These are phyloP conservation scores for Trichoderma breve DNA, from an alignment of 2,329 filamentous ascomycete genomes.

Conservation along the genomic window DNA sequence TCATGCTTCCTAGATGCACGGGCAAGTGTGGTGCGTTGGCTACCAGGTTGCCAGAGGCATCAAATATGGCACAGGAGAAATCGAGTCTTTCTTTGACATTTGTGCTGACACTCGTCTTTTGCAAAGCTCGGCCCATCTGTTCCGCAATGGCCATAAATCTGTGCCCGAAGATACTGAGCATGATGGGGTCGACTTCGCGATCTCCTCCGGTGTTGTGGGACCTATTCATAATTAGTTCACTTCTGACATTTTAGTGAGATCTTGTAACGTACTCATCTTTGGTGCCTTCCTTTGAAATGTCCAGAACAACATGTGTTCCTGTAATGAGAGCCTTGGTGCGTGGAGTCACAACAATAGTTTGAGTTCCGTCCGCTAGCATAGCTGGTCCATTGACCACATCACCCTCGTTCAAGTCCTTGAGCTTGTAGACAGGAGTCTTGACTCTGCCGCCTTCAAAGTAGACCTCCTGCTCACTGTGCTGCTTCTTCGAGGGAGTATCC, in stretches of 20 bases:
- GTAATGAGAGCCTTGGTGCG: slow-evolving; percentile 73
- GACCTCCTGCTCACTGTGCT: slow-evolving; percentile 65
- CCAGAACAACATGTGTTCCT: slow-evolving; percentile 85
- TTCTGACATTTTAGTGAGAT: background rate
- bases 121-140: slow-evolving; percentile 76
- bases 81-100: slow-evolving; percentile 82
- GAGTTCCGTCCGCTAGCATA: slow-evolving; percentile 81
- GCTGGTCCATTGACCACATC: slow-evolving; percentile 76
- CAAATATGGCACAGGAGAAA: slow-evolving; percentile 80
- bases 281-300: slow-evolving; percentile 61
- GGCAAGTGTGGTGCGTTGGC: slow-evolving; percentile 79
- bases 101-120: slow-evolving; percentile 77
- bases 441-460: slow-evolving; percentile 81
- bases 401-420: slow-evolving; percentile 70
- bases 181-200: slow-evolving; percentile 65
- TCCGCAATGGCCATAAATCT: slow-evolving; percentile 85
- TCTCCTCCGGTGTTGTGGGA: slow-evolving; percentile 24
- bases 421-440: slow-evolving; percentile 79
- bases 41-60: slow-evolving; percentile 70
- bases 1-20: slow-evolving; percentile 80
- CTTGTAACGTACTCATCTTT: slow-evolving; percentile 33
- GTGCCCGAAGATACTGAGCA: slow-evolving; percentile 77
- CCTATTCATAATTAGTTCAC: slow-evolving; percentile 18
- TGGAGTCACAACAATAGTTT: slow-evolving; percentile 89
- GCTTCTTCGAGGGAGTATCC: slow-evolving; percentile 56